Evolutionary conservation across 202 grass and related monocot species (phyloP).

Genomic region (Panicum hallii): DNA sequence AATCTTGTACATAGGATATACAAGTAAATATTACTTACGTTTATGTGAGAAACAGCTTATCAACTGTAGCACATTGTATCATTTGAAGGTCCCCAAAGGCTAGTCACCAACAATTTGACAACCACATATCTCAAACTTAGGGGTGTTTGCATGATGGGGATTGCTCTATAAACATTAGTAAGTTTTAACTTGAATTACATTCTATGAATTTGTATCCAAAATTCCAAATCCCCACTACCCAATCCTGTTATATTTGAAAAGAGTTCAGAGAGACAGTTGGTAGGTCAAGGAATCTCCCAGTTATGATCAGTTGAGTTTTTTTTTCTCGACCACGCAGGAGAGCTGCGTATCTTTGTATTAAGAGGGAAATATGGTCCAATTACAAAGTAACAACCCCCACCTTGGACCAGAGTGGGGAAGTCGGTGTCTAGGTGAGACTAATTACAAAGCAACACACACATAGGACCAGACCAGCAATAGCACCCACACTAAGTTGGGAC

Average conservation of each 20-base stretch:
- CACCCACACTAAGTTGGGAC: too few relatives aligned
- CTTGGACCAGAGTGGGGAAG: too few relatives aligned
- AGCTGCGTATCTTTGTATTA: too few relatives aligned
- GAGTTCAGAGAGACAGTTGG: background rate
- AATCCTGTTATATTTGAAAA: background rate
- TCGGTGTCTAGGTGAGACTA: too few relatives aligned
- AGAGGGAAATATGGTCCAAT: too few relatives aligned
- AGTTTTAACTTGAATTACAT: slow-evolving; percentile 4
- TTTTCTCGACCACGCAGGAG: too few relatives aligned
- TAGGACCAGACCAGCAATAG: too few relatives aligned
- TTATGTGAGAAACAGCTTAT: slow-evolving; percentile 29
- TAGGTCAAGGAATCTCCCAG: background rate
- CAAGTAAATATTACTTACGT: background rate
- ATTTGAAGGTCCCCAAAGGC: slow-evolving; percentile 7
- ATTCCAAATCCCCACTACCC: background rate
- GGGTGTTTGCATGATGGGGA: background rate
- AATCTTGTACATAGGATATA: background rate
- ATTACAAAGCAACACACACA: too few relatives aligned
- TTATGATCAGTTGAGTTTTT: background rate
- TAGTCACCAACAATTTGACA: slow-evolving; percentile 25
- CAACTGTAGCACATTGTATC: background rate
- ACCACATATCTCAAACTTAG: slow-evolving; percentile 9
- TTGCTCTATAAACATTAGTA: too few relatives aligned
- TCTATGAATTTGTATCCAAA: background rate
- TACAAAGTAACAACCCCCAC: too few relatives aligned